phyloP scores from a whole-genome alignment of 345 rosid genomes.

The Melastoma malabathricum region DNA sequence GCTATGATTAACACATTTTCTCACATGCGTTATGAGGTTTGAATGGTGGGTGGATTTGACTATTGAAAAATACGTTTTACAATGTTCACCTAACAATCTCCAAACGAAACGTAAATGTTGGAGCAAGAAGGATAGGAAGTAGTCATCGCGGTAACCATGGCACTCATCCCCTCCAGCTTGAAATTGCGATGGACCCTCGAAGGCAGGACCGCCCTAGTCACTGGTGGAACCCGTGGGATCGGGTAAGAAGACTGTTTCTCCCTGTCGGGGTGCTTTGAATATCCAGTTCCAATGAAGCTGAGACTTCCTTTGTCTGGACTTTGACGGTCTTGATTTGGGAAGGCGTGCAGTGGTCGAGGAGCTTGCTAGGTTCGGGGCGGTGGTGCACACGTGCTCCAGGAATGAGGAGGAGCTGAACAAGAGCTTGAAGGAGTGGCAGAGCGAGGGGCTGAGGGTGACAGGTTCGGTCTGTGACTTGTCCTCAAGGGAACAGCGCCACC shows the following conservation, averaged over 20 bases:
- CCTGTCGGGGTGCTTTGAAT: too few species aligned
- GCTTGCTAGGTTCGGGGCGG: slow-evolving; percentile 60
- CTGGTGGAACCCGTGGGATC: slow-evolving; percentile 89
- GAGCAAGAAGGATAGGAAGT: too few species aligned
- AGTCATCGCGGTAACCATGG: too few species aligned
- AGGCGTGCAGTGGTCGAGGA: slow-evolving; percentile 71
- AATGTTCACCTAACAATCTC: too few species aligned
- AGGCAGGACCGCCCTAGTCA: slow-evolving; percentile 62
- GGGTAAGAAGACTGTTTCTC: slow-evolving; percentile 29
- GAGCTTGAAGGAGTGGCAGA: slow-evolving; percentile 48
- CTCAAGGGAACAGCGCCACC: slow-evolving; percentile 33
- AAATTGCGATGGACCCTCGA: slow-evolving; percentile 48
- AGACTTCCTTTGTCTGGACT: neutral
- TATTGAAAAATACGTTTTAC: too few species aligned
- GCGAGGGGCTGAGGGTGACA: slow-evolving; percentile 39
- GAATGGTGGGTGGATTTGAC: too few species aligned
- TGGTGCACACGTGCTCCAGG: slow-evolving; percentile 68
- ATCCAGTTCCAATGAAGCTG: too few species aligned
- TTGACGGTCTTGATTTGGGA: neutral
- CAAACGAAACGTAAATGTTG: too few species aligned
- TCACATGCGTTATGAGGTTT: too few species aligned
- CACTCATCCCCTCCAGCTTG: too few species aligned
- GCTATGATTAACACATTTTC: too few species aligned
- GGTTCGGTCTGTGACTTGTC: slow-evolving; percentile 74
- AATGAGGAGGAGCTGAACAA: slow-evolving; percentile 41